Base-by-base conservation (phyloP, 202 grass and related monocot species). In the Cymbopogon flexuosus region DNA sequence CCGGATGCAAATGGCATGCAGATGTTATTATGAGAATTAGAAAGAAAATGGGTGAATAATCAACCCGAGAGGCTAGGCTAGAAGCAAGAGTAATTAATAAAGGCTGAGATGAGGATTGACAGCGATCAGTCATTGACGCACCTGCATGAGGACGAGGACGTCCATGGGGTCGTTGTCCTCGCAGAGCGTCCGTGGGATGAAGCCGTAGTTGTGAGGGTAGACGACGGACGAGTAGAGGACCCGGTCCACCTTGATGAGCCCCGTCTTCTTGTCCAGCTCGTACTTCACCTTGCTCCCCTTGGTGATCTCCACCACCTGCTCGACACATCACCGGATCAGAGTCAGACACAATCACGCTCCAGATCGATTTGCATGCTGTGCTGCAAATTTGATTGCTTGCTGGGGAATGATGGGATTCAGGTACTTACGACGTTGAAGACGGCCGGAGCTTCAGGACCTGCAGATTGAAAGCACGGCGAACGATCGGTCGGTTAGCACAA, bases 231-330 rank as follows among this genome's bases (percentile, higher is more conserved):
- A 97, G 82, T 93, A 97, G 18, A 97, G 86, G 68, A 97, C 23
- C 1, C 93, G 84, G 65, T 97, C 93, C 29, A 97, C 93, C 91
- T 94, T 97, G 83, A 97, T 97, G 82, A 97, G 61, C 59, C 94
- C 94, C 30, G 91, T 97, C 84, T 93, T 97, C 91, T 97, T 97
- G 89, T 97, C 94, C 56, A 97, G 94, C 72, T 97, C 94, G 83
- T 97, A 97, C 86, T 97, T 97, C 51, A 97, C 87, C 82, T 89
- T 89, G 87, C 87, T 89, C 21, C 87, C 87, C 82, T 90, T 94
- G 47, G 89, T 90, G 75, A 97, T 97, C 85, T 94, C 89, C 83
- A 97, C 90, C 16, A 97, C 94, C 91, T 94, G 70, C 33, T 6
- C 19, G 3, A 16, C n/a, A n/a, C n/a, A n/a, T n/a, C n/a, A n/a